Conservation (phyloP, 75 land plant genomes). For the Pseudotsuga menziesii region DNA sequence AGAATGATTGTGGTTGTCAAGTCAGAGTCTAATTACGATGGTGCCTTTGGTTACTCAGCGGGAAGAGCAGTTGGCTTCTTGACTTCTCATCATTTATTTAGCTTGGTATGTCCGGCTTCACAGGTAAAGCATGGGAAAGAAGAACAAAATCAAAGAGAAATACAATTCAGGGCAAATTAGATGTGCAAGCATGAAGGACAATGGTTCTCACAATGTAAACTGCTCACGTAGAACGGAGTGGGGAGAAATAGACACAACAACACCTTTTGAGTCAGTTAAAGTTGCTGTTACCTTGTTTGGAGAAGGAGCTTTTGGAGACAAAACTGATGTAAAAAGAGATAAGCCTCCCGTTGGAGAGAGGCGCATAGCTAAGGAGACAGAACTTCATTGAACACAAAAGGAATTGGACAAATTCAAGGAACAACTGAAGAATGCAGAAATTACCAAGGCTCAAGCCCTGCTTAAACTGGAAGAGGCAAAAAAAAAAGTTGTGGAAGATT, state of each 20-base stretch:
- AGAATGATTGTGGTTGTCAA: constrained; percentile 49
- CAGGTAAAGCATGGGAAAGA: neutral
- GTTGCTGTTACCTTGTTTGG: constrained; percentile 84
- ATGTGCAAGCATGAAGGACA: neutral
- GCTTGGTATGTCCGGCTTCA: constrained; percentile 10
- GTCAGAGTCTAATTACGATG: constrained; percentile 16
- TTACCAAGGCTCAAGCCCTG: constrained; percentile 51
- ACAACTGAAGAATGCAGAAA: constrained; percentile 58
- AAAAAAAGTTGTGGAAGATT: constrained; percentile 39
- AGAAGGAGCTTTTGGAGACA: constrained; percentile 54
- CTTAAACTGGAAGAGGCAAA: constrained; percentile 60
- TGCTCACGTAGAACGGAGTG: constrained; percentile 39
- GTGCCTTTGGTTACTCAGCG: constrained; percentile 24
- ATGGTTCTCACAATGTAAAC: neutral
- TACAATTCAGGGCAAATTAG: neutral
- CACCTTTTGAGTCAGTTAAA: constrained; percentile 83
- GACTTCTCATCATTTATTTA: constrained; percentile 36
- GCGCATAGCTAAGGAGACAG: no score
- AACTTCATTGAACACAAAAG: constrained; percentile 51
- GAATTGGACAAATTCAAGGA: constrained; percentile 60
- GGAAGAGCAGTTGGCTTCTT: constrained; percentile 52
- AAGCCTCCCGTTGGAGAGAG: constrained; percentile 12
- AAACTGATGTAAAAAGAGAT: constrained; percentile 39
- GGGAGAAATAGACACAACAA: constrained; percentile 69
- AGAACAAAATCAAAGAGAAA: neutral